phyloP scores from a whole-genome alignment of 2,329 filamentous ascomycete species.

The Claviceps purpurea region DNA sequence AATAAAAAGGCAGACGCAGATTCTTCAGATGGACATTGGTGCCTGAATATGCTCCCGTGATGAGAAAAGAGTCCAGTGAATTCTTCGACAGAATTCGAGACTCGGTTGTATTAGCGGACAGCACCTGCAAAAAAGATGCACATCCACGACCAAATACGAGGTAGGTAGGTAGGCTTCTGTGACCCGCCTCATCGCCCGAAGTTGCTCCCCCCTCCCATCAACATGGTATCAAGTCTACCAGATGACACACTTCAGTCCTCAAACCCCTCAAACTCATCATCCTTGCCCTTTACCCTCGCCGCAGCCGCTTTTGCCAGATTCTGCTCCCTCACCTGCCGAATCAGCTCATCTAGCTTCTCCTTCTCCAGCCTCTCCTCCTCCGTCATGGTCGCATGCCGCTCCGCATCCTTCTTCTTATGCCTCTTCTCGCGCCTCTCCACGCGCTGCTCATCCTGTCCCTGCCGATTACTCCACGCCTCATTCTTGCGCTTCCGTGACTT shows the following conservation, averaged over 20 bases:
- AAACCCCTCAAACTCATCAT: constrained; percentile 48
- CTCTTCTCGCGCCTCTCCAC: constrained; percentile 51
- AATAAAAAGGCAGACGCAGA: too few species aligned
- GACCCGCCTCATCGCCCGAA: too few species aligned
- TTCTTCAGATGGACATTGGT: too few species aligned
- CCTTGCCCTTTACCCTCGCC: constrained; percentile 14
- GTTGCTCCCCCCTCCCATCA: too few species aligned
- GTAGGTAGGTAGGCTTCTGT: too few species aligned
- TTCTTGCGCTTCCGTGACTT: constrained; percentile 45
- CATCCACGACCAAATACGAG: too few species aligned
- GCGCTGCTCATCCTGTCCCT: constrained; percentile 50
- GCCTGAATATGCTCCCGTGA: too few species aligned
- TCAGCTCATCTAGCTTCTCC: constrained; percentile 48
- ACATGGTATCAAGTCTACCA: too few species aligned
- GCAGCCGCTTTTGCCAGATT: constrained; percentile 30
- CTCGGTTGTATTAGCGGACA: too few species aligned
- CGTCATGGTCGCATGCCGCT: constrained; percentile 51
- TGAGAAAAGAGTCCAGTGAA: too few species aligned
- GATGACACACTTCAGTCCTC: constrained; percentile 24
- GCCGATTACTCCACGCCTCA: constrained; percentile 60
- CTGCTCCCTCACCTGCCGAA: constrained; percentile 47
- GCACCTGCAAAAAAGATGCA: too few species aligned
- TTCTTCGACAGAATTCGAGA: too few species aligned
- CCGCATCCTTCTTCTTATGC: constrained; percentile 48
- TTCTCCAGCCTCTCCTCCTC: constrained; percentile 53